A percentile compares a stretch with the other conserved stretches of the same genome.
Conservation (phyloP, 495 filamentous ascomycete species). For the Podospora didyma region DNA sequence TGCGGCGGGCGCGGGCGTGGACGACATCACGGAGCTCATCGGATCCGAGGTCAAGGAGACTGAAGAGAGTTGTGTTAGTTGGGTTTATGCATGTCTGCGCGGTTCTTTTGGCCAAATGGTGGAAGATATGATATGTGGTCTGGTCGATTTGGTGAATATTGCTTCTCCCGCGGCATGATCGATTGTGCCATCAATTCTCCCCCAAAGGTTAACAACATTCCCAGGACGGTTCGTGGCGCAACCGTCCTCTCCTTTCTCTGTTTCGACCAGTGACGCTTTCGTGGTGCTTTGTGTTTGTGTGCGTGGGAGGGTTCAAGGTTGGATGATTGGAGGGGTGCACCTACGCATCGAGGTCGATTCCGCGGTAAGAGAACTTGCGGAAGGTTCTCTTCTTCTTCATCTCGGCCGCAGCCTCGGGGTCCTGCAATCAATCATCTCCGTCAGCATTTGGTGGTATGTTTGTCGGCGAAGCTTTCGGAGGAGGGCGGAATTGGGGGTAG, state of each 20-base stretch:
- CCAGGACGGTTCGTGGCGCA: too few relatives aligned
- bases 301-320: background rate
- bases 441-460: slow-evolving; percentile 4
- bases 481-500: too few relatives aligned
- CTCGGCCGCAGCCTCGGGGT: slow-evolving; percentile 95
- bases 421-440: slow-evolving; percentile 45
- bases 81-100: too few relatives aligned
- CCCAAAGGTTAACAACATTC: background rate
- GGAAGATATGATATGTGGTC: too few relatives aligned
- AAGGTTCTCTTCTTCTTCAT: slow-evolving; percentile 99
- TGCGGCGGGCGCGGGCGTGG: slow-evolving; percentile 94
- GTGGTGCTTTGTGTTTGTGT: background rate
- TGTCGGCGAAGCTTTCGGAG: background rate
- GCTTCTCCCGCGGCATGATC: background rate
- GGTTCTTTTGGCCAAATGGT: too few relatives aligned
- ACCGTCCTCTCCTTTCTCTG: too few relatives aligned
- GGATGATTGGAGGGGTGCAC: slow-evolving; percentile 29
- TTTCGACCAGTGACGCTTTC: too few relatives aligned
- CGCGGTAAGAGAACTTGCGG: slow-evolving; percentile 99
- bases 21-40: slow-evolving; percentile 99
- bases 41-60: slow-evolving; percentile 94
- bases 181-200: background rate
- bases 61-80: too few relatives aligned
- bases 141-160: background rate
- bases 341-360: slow-evolving; percentile 98